phyloP scores from a whole-genome alignment of 331 rosid genomes.

The Stylosanthes scabra region DNA sequence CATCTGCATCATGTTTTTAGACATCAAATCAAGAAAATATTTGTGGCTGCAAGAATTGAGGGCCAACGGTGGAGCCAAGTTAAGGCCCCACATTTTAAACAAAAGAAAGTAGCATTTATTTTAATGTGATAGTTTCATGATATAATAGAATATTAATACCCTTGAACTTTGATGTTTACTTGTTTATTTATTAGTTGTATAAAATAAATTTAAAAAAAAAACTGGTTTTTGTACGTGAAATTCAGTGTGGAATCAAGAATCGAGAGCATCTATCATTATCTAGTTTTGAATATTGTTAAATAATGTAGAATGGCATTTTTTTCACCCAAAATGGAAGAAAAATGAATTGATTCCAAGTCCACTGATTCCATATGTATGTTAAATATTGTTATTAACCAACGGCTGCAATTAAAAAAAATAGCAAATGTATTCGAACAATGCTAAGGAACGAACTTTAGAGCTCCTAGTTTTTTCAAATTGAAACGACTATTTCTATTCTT shows the following conservation, averaged over 20 bases:
- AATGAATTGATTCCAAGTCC: not conserved
- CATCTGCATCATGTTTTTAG: not conserved
- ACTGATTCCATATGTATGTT: too few relatives aligned
- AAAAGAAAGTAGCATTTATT: not conserved
- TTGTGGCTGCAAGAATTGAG: not conserved
- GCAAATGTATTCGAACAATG: too few relatives aligned
- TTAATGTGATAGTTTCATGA: not conserved
- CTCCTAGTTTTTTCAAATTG: too few relatives aligned
- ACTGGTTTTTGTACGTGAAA: slow-evolving; percentile 11
- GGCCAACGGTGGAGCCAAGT: not conserved
- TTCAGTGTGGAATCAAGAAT: slow-evolving; percentile 29
- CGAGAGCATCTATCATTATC: slow-evolving; percentile 3
- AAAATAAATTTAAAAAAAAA: not conserved
- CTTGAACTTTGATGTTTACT: too few relatives aligned
- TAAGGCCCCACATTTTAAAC: not conserved
- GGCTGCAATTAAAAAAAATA: too few relatives aligned
- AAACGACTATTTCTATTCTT: not conserved
- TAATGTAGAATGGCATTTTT: slow-evolving; percentile 13
- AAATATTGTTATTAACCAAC: too few relatives aligned
- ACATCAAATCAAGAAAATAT: not conserved
- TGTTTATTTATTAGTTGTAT: too few relatives aligned
- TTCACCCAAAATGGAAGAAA: not conserved
- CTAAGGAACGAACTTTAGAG: too few relatives aligned
- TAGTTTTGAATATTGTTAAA: slow-evolving; percentile 34
- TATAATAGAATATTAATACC: too few relatives aligned